phyloP scores from a whole-genome alignment of 371 early-diverging fungal genomes.

The Rhizomucor miehei region DNA sequence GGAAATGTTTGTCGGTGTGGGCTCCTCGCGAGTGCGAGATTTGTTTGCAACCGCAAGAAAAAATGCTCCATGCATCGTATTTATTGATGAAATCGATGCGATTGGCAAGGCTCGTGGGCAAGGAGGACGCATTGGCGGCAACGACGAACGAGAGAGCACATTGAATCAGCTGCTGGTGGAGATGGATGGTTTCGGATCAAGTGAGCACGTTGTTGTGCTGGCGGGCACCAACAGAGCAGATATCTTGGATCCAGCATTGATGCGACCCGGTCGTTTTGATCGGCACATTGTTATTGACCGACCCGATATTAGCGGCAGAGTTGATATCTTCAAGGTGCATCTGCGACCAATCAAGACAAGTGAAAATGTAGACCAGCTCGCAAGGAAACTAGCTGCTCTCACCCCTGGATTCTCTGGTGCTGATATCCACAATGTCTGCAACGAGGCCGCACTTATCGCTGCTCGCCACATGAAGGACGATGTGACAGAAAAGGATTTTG shows the following conservation, averaged over 20 bases:
- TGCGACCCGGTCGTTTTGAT: conserved; percentile 99
- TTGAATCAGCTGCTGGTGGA: conserved; percentile 97
- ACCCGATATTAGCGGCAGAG: conserved; percentile 95
- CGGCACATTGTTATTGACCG: conserved; percentile 95
- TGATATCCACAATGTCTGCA: conserved; percentile 98
- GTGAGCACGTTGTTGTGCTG: conserved; percentile 91
- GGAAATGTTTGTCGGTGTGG: conserved; percentile 99
- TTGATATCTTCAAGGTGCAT: conserved; percentile 95
- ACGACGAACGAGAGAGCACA: conserved; percentile 98
- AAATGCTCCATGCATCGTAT: conserved; percentile 97
- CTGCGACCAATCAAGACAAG: conserved; percentile 69
- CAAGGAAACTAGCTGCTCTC: conserved; percentile 65
- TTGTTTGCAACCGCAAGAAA: conserved; percentile 97
- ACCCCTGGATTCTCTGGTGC: conserved; percentile 98
- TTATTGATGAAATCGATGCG: conserved; percentile 99
- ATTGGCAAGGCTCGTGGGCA: conserved; percentile 98
- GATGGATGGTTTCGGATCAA: conserved; percentile 98
- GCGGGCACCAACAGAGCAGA: conserved; percentile 96
- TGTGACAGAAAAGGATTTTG: conserved; percentile 90
- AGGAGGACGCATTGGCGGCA: conserved; percentile 88
- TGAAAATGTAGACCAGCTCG: conserved; percentile 15
- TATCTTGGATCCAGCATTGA: conserved; percentile 88
- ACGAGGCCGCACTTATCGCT: conserved; percentile 98
- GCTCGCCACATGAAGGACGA: conserved; percentile 78
- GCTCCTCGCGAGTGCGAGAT: conserved; percentile 97